phyloP scores from a whole-genome alignment of 331 rosid genomes.

The Telfairia occidentalis region DNA sequence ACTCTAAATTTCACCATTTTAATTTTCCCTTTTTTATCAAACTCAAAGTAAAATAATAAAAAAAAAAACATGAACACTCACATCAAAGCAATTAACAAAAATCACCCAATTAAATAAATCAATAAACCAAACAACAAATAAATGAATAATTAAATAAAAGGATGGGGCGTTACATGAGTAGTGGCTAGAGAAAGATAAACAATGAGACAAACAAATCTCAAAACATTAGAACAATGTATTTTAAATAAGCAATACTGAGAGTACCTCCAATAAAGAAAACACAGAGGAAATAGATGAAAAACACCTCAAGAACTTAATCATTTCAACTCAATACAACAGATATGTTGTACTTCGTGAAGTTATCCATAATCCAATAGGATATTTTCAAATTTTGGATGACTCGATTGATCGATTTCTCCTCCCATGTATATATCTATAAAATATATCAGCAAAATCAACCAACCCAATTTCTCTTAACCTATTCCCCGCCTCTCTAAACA shows the following conservation, averaged over 20 bases:
- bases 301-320: background rate
- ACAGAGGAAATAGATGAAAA: background rate
- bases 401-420: slow-evolving; percentile 33
- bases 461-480: slow-evolving; percentile 65
- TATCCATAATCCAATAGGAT: background rate
- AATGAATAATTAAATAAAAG: too few species aligned
- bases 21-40: too few species aligned
- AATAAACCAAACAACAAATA: too few species aligned
- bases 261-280: background rate
- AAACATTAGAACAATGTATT: background rate
- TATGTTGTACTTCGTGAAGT: background rate
- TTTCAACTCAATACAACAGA: background rate
- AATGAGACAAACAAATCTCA: background rate
- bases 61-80: too few species aligned
- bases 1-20: too few species aligned
- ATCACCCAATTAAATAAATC: too few species aligned
- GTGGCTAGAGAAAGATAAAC: background rate
- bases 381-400: background rate
- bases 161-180: too few species aligned
- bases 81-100: too few species aligned
- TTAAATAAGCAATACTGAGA: background rate
- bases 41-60: too few species aligned
- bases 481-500: slow-evolving; percentile 68
- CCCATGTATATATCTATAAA: slow-evolving; percentile 59
- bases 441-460: slow-evolving; percentile 78